Evolutionary conservation across 768 basidiomycete genomes (phyloP).

Genomic region (Sistotremastrum niveocremeum): DNA sequence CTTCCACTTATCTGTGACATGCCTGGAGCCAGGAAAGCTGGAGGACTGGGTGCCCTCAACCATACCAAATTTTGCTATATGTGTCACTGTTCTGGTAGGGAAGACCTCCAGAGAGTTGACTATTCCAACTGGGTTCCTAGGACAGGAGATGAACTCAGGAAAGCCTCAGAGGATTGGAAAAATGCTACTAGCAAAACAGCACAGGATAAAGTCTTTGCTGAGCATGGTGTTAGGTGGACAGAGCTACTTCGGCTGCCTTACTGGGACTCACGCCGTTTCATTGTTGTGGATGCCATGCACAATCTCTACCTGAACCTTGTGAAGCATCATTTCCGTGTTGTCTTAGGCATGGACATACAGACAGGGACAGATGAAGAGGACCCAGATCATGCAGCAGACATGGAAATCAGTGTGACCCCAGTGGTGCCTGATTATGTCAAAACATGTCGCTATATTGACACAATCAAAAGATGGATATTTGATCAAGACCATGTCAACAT

Average conservation of each 20-base stretch:
- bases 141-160: slow-evolving; percentile 3
- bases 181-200: slow-evolving; percentile 2
- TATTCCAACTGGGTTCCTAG: slow-evolving; percentile 8
- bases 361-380: too few species aligned
- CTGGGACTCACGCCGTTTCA: slow-evolving; percentile 12
- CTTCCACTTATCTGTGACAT: slow-evolving; percentile 25
- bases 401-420: too few species aligned
- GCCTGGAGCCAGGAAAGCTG: slow-evolving; percentile 24
- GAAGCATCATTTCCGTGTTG: slow-evolving; percentile 8
- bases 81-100: neutral
- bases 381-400: too few species aligned
- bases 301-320: slow-evolving; percentile 10
- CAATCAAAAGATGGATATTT: too few species aligned
- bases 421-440: neutral
- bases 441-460: neutral
- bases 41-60: slow-evolving; percentile 16
- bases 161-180: slow-evolving; percentile 8
- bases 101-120: neutral
- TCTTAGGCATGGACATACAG: slow-evolving; percentile 2
- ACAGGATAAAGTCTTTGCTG: slow-evolving; percentile 3
- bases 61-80: slow-evolving; percentile 20
- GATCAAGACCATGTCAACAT: too few species aligned
- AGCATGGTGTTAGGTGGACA: slow-evolving; percentile 11
- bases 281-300: slow-evolving; percentile 18
- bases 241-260: slow-evolving; percentile 14